Percentiles rank a stretch among this genome's conserved stretches.
Evolutionary conservation across 345 rosid genomes (phyloP).

Genomic region (Litchi chinensis): DNA sequence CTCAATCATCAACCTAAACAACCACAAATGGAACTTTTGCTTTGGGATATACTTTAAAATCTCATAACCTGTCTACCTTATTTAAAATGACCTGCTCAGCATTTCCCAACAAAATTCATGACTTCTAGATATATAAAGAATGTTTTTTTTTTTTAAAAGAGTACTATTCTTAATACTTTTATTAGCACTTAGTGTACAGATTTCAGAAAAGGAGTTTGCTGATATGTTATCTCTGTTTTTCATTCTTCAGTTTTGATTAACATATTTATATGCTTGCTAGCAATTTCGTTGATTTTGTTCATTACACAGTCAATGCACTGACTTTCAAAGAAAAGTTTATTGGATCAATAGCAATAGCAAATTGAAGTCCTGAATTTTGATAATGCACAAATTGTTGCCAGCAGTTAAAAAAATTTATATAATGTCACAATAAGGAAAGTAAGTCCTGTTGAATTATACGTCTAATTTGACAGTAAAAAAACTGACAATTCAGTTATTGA

Average conservation of each 20-base stretch:
- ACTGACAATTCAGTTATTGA: background rate
- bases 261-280: background rate
- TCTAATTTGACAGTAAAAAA: background rate
- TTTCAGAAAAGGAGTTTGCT: no score
- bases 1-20: background rate
- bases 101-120: background rate
- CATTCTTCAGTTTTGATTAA: background rate
- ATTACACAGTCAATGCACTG: background rate
- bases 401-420: background rate
- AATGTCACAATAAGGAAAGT: background rate
- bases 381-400: background rate
- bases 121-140: background rate
- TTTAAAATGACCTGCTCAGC: background rate
- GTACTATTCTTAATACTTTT: background rate
- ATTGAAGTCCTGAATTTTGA: constrained; percentile 8
- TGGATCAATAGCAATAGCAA: background rate
- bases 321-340: background rate
- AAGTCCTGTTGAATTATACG: background rate
- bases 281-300: background rate
- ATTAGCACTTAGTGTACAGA: no score
- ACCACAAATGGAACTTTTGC: background rate
- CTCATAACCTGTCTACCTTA: background rate
- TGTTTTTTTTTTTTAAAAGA: background rate
- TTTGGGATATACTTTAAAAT: background rate
- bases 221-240: background rate